Conservation (phyloP, 306 rosid genomes). For the Lotus japonicus region DNA sequence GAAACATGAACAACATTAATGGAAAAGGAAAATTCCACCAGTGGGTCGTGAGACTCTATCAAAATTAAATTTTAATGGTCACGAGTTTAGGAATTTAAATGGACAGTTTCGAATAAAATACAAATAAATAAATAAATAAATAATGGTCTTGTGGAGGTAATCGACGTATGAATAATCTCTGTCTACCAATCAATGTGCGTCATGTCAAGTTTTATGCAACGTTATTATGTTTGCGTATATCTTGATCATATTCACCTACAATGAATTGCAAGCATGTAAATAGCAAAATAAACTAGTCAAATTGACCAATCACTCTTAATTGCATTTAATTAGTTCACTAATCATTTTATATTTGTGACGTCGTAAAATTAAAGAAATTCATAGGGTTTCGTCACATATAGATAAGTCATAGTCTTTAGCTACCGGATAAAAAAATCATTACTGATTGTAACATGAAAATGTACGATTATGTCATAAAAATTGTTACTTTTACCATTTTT, state of each 20-base stretch:
- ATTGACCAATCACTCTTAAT: slow-evolving; percentile 15
- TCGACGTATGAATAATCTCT: slow-evolving; percentile 26
- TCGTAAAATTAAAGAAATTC: background rate
- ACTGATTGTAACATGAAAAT: too few species aligned
- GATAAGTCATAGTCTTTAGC: too few species aligned
- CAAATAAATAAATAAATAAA: background rate
- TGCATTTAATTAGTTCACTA: slow-evolving; percentile 10
- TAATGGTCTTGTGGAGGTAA: background rate
- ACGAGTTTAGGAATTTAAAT: slow-evolving; percentile 11
- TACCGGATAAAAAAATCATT: too few species aligned
- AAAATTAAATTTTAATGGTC: slow-evolving; percentile 16
- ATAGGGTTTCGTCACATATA: slow-evolving; percentile 2
- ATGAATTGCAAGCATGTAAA: slow-evolving; percentile 1
- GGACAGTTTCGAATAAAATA: slow-evolving; percentile 1
- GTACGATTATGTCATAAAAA: background rate
- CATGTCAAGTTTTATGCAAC: slow-evolving; percentile 22
- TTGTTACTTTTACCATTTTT: too few species aligned
- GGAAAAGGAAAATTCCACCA: slow-evolving; percentile 3
- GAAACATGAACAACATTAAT: slow-evolving; percentile 1
- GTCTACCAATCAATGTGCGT: slow-evolving; percentile 29
- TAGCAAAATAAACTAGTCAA: slow-evolving; percentile 15
- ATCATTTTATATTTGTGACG: slow-evolving; percentile 3
- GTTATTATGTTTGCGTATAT: background rate
- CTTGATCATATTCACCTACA: background rate
- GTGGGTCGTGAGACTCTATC: slow-evolving; percentile 24